Evolutionary conservation across 768 basidiomycete genomes (phyloP).

Genomic region (Calvatia gigantea): DNA sequence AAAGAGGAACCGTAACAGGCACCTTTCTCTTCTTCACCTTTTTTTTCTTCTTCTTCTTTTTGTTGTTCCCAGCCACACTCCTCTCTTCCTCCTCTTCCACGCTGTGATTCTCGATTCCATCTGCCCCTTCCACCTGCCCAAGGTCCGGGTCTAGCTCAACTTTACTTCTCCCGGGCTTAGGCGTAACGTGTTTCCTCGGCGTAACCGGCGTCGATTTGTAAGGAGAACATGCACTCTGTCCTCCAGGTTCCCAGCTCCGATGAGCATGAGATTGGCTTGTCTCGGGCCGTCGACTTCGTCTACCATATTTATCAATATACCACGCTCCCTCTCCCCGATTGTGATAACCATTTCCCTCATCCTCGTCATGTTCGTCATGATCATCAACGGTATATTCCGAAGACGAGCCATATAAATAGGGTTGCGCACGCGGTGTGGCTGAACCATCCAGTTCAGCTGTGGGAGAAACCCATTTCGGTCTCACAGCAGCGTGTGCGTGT

Average conservation of each 20-base stretch:
- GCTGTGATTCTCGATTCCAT: not conserved
- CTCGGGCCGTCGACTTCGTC: constrained; percentile 18
- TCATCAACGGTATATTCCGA: constrained; percentile 6
- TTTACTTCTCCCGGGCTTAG: constrained; percentile 9
- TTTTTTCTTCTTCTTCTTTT: constrained; percentile 15
- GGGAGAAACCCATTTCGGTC: constrained; percentile 4
- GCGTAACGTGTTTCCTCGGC: not conserved
- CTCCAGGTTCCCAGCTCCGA: constrained; percentile 8
- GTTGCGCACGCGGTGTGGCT: constrained; percentile 2
- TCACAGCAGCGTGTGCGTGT: not conserved
- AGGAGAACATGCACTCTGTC: not conserved
- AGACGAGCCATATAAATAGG: constrained; percentile 3
- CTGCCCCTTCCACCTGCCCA: constrained; percentile 10
- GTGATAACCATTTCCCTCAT: constrained; percentile 18
- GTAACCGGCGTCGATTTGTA: constrained; percentile 4
- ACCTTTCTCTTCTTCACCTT: constrained; percentile 9
- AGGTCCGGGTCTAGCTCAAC: constrained; percentile 6
- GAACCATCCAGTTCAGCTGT: not conserved
- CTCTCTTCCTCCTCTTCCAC: constrained; percentile 11
- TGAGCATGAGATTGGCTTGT: constrained; percentile 20
- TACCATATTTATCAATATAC: constrained; percentile 14
- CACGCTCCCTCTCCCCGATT: constrained; percentile 19
- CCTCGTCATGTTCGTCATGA: constrained; percentile 14
- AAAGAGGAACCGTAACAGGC: constrained; percentile 3
- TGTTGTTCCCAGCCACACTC: constrained; percentile 5